Evolutionary conservation across 129 eudicot genomes (phyloP).

Genomic region (Flaveria trinervia): DNA sequence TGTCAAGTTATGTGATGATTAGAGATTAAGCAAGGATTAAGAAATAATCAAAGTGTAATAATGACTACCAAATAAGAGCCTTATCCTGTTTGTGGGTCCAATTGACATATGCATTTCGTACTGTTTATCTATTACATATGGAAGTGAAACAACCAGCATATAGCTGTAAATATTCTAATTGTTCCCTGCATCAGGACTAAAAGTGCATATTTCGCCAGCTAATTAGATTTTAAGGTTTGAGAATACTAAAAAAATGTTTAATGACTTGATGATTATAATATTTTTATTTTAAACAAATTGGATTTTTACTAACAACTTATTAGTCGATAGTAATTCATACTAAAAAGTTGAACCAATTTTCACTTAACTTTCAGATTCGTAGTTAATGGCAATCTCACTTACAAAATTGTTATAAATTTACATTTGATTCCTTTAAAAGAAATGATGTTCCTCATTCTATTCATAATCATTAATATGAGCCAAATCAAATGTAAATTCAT

Average conservation of each 20-base stretch:
- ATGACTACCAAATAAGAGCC: conserved; percentile 25
- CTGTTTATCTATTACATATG: neutral
- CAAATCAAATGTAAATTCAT: too few relatives aligned
- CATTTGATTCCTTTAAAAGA: too few relatives aligned
- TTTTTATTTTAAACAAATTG: neutral
- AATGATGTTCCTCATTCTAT: too few relatives aligned
- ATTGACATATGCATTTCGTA: conserved; percentile 17
- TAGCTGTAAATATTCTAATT: conserved; percentile 6
- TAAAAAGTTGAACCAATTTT: too few relatives aligned
- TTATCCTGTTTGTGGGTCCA: conserved; percentile 21
- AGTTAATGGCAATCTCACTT: too few relatives aligned
- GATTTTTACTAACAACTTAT: neutral
- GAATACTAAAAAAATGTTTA: neutral
- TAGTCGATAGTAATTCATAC: too few relatives aligned
- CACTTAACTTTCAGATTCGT: too few relatives aligned
- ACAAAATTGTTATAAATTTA: too few relatives aligned
- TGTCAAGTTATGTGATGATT: conserved; percentile 30
- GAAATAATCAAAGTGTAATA: conserved; percentile 31
- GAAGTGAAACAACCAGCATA: conserved; percentile 18
- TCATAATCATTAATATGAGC: too few relatives aligned
- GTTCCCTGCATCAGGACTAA: neutral
- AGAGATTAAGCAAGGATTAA: conserved; percentile 29
- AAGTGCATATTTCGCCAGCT: conserved; percentile 7
- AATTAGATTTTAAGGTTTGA: conserved; percentile 1
- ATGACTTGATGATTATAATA: neutral